Conservation (phyloP, 805 yeast species). For the Candida vartiovaarae region DNA sequence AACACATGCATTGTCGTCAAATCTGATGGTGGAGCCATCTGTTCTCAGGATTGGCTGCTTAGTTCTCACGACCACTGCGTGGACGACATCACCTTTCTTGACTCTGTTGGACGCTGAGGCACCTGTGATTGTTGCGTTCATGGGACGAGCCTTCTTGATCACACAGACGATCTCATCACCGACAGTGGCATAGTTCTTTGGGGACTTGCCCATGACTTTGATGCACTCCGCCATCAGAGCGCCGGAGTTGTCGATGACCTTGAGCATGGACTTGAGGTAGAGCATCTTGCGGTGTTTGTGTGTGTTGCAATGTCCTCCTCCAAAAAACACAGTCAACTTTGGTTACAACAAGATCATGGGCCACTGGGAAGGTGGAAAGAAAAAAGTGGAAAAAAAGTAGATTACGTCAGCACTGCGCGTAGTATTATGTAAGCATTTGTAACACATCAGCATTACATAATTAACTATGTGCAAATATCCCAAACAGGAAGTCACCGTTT, state of each 20-base stretch:
- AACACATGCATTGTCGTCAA: constrained; percentile 97
- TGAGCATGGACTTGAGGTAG: constrained; percentile 78
- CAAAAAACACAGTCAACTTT: neutral
- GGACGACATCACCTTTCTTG: constrained; percentile 90
- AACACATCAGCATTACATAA: no score
- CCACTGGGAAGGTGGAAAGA: neutral
- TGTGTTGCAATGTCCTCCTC: neutral
- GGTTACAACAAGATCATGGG: no score
- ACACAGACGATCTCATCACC: constrained; percentile 95
- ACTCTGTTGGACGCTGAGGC: constrained; percentile 72
- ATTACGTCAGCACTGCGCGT: no score
- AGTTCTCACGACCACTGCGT: constrained; percentile 93
- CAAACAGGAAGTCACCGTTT: neutral
- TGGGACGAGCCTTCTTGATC: constrained; percentile 82
- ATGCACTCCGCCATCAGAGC: constrained; percentile 94
- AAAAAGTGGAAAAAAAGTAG: neutral
- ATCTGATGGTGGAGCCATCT: constrained; percentile 81
- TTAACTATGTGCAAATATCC: neutral
- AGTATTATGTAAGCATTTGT: no score
- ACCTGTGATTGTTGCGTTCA: constrained; percentile 64
- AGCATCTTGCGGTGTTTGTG: constrained; percentile 45
- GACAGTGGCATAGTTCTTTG: constrained; percentile 71
- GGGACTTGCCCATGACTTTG: constrained; percentile 86
- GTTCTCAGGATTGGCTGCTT: constrained; percentile 67
- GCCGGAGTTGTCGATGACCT: constrained; percentile 93